phyloP scores from a whole-genome alignment of 768 basidiomycete genomes.

The Rhodosporidiobolus odoratus region DNA sequence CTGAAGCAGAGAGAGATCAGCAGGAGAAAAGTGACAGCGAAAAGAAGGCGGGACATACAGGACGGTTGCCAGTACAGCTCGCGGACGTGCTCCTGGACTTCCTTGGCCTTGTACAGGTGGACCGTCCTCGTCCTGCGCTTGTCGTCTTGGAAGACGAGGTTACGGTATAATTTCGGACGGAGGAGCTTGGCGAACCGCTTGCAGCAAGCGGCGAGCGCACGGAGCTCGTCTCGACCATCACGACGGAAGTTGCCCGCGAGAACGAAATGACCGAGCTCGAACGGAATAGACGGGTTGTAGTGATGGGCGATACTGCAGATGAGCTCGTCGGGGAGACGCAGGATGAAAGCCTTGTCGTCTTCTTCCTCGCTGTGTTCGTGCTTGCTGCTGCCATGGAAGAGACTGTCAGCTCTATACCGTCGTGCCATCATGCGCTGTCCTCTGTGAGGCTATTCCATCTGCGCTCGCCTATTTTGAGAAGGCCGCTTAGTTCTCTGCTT shows the following conservation, averaged over 20 bases:
- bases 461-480: too few species aligned
- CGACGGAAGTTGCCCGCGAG: constrained; percentile 7
- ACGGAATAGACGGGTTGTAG: constrained; percentile 28
- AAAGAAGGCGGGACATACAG: not conserved
- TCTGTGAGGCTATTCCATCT: too few species aligned
- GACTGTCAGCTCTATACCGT: too few species aligned
- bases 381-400: fast-evolving
- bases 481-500: too few species aligned
- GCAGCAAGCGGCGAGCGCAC: constrained; percentile 11
- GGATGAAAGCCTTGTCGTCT: not conserved
- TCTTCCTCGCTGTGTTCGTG: not conserved
- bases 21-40: not conserved
- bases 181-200: constrained; percentile 3
- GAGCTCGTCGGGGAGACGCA: constrained; percentile 13
- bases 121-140: constrained; percentile 11
- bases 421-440: too few species aligned
- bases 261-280: constrained; percentile 25
- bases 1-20: not conserved
- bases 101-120: constrained; percentile 4
- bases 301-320: not conserved
- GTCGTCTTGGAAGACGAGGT: constrained; percentile 24
- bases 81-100: not conserved
- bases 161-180: constrained; percentile 14
- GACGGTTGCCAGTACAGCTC: constrained; percentile 31
- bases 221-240: constrained; percentile 9